phyloP scores from a whole-genome alignment of 768 basidiomycete genomes.

The Trametes elegans region DNA sequence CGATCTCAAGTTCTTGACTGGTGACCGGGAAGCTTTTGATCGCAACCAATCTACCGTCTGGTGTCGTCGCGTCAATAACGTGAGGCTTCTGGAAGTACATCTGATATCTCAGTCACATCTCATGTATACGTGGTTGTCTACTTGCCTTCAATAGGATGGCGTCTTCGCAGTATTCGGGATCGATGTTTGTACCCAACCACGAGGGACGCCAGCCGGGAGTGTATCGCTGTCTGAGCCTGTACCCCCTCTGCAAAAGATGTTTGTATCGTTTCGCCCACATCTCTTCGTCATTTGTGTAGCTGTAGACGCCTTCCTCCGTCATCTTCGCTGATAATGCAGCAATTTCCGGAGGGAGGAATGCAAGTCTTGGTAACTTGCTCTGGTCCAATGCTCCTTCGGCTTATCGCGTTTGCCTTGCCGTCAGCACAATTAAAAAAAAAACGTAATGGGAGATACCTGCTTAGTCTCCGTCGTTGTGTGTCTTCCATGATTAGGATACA shows the following conservation, averaged over 20 bases:
- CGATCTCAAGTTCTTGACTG: slow-evolving; percentile 13
- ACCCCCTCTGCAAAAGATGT: slow-evolving; percentile 13
- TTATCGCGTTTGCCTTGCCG: no score
- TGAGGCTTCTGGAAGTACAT: neutral
- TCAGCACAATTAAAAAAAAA: no score
- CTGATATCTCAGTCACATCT: neutral
- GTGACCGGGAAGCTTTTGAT: slow-evolving; percentile 8
- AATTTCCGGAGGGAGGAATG: no score
- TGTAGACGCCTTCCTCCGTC: no score
- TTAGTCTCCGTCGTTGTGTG: no score
- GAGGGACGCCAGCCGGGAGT: slow-evolving; percentile 12
- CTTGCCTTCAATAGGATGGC: slow-evolving; percentile 5
- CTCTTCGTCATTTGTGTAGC: no score
- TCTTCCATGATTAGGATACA: no score
- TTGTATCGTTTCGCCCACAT: no score
- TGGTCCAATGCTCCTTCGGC: no score
- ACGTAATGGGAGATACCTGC: no score
- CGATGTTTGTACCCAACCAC: slow-evolving; percentile 13
- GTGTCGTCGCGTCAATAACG: slow-evolving; percentile 20
- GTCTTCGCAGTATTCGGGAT: slow-evolving; percentile 18
- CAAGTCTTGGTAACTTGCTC: no score
- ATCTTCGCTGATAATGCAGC: no score
- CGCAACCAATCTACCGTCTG: slow-evolving; percentile 3
- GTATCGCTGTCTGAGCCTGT: slow-evolving; percentile 22
- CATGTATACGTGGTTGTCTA: neutral